A percentile compares a stretch with the other conserved stretches of the same genome.
These are phyloP conservation scores for Pseudocercospora fijiensis DNA, from an alignment of 2,329 filamentous ascomycete genomes.

Conservation along the genomic window DNA sequence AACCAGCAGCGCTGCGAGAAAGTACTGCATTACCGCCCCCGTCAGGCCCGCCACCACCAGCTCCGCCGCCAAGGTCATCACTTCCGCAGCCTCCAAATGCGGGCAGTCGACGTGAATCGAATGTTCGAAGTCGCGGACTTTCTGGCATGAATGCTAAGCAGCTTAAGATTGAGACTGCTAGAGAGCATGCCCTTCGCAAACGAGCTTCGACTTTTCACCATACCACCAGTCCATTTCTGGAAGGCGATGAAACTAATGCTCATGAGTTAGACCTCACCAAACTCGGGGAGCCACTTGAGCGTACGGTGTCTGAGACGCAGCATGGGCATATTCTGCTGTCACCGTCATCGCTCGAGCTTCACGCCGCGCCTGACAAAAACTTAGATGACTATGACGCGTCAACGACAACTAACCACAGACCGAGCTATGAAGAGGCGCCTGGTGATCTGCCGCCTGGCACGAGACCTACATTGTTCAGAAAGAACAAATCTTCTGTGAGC, in stretches of 20 bases:
- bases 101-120: constrained; percentile 25
- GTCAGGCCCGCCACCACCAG: constrained; percentile 28
- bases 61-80: constrained; percentile 30
- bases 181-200: constrained; percentile 36
- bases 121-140: constrained; percentile 64
- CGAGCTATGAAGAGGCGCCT: constrained; percentile 29
- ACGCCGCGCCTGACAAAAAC: constrained; percentile 20
- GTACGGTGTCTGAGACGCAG: constrained; percentile 29
- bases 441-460: constrained; percentile 26
- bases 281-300: constrained; percentile 24
- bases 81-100: constrained; percentile 28
- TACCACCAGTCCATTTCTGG: constrained; percentile 27
- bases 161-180: constrained; percentile 80
- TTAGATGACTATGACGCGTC: constrained; percentile 15
- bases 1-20: constrained; percentile 29
- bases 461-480: constrained; percentile 41
- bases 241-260: constrained; percentile 24
- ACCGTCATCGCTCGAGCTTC: constrained; percentile 35
- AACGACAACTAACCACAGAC: constrained; percentile 23
- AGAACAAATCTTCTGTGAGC: constrained; percentile 58
- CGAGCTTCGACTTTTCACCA: constrained; percentile 38
- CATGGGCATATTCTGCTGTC: constrained; percentile 34
- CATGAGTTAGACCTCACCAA: constrained; percentile 13
- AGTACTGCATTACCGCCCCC: constrained; percentile 34
- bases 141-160: constrained; percentile 79